Base-by-base conservation (phyloP, 805 yeast genomes). In the Lipomyces chichibuensis region DNA sequence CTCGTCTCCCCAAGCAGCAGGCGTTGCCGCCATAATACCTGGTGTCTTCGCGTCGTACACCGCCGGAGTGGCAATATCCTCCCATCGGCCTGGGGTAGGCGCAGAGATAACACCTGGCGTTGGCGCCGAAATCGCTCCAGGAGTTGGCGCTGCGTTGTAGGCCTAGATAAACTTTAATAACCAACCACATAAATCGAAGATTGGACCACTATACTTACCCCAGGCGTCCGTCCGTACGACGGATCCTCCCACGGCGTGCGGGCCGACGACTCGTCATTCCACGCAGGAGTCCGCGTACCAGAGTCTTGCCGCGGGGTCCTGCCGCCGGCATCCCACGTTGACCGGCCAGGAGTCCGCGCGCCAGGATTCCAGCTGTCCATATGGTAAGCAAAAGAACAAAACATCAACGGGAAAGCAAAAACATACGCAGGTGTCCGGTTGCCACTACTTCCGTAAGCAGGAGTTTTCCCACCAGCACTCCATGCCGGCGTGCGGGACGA, bases 401-500 rank as follows among this genome's bases (percentile, higher is more conserved):
- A 54, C n/a, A 17, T 9, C 46, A 25, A 14, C 23, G 37, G 3
- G 2, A 13, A 3, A 32, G 5, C 32, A 4, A 17, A n/a, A 23
- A 51, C 65, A 8, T 63, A 63, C 57, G 71, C 69, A 13, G 71
- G 71, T 11, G 71, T 67, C 46, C 65, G 43, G 17, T 52, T 35
- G 51, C 71, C 62, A 43, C 49, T 43, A 43, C 37, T 61, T 11
- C 61, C 62, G 20, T 59, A 77, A 71, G 64, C 76, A 52, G 69
- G 71, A 7, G 76, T 72, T 43, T 75, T 74, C 7, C 67, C 73
- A 53, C 73, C 76, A 60, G 77, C 77, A 65, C 75, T 72, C 81
- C 83, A 81, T 0, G 85, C 83, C 1, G 85, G 84, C 1, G 84
- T 80, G 57, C 49, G 49, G 8, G 73, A 76, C 27, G 83, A 84